Evolutionary conservation across 768 basidiomycete species (phyloP).

Genomic region (Paxillus rubicundulus): DNA sequence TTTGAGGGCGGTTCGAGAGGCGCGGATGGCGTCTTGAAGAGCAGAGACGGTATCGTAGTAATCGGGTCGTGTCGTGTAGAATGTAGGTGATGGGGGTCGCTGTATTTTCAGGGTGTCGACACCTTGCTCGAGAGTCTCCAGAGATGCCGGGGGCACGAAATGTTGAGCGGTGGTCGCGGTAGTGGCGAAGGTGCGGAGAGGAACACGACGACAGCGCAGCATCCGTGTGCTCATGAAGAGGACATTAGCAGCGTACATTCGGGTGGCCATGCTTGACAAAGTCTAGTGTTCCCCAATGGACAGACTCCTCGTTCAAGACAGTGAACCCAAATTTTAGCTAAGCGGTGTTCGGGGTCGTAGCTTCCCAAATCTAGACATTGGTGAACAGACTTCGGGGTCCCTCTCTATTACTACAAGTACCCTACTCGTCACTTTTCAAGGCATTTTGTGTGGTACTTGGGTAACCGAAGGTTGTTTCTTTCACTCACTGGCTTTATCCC

Average conservation of each 20-base stretch:
- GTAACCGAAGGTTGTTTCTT: no score
- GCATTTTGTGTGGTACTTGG: no score
- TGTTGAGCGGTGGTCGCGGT: slow-evolving; percentile 8
- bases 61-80: slow-evolving; percentile 76
- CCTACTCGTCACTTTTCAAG: no score
- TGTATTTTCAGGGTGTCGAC: neutral
- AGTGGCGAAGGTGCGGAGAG: slow-evolving; percentile 11
- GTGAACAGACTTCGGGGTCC: neutral
- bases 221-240: slow-evolving; percentile 4
- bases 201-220: neutral
- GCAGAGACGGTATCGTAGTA: slow-evolving; percentile 72
- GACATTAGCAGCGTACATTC: neutral
- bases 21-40: slow-evolving; percentile 62
- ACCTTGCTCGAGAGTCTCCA: slow-evolving; percentile 7
- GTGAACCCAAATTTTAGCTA: neutral
- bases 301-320: neutral
- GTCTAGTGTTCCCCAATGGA: neutral
- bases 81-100: slow-evolving; percentile 66
- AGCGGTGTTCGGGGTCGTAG: neutral
- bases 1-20: slow-evolving; percentile 58
- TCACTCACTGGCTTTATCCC: no score
- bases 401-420: neutral
- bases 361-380: neutral
- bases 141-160: slow-evolving; percentile 29
- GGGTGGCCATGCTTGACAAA: neutral